Conservation (phyloP, 2,329 filamentous ascomycete species). For the Pseudogymnoascus sp. region DNA sequence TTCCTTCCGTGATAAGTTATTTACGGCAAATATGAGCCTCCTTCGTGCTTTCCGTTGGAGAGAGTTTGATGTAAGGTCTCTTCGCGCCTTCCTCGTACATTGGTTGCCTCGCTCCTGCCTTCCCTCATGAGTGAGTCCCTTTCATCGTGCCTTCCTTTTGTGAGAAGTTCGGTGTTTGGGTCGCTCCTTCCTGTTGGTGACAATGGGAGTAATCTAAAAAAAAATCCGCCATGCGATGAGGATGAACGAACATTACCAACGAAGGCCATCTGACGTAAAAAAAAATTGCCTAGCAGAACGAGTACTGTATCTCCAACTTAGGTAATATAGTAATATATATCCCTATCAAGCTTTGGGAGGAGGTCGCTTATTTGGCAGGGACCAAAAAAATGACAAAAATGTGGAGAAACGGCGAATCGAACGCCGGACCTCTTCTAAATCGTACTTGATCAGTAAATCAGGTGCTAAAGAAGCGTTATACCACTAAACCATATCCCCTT, state of each 20-base stretch:
- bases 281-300: too few species aligned
- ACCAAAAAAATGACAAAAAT: not conserved
- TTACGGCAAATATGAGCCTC: not conserved
- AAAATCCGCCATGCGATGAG: too few species aligned
- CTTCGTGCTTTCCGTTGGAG: not conserved
- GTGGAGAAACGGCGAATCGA: constrained; percentile 8
- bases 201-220: too few species aligned
- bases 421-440: constrained; percentile 6
- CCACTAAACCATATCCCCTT: constrained; percentile 8
- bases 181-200: not conserved
- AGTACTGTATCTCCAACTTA: too few species aligned
- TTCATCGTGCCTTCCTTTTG: not conserved
- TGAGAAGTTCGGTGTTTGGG: not conserved
- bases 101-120: not conserved
- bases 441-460: not conserved
- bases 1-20: not conserved
- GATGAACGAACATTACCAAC: too few species aligned
- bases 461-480: constrained; percentile 8
- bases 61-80: not conserved
- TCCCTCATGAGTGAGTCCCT: not conserved
- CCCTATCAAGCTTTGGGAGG: too few species aligned
- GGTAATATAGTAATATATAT: too few species aligned
- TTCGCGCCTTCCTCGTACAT: not conserved
- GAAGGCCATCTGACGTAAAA: too few species aligned
- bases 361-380: not conserved